Evolutionary conservation across 2,329 filamentous ascomycete genomes (phyloP).

Genomic region (Achaetomium macrosporum): DNA sequence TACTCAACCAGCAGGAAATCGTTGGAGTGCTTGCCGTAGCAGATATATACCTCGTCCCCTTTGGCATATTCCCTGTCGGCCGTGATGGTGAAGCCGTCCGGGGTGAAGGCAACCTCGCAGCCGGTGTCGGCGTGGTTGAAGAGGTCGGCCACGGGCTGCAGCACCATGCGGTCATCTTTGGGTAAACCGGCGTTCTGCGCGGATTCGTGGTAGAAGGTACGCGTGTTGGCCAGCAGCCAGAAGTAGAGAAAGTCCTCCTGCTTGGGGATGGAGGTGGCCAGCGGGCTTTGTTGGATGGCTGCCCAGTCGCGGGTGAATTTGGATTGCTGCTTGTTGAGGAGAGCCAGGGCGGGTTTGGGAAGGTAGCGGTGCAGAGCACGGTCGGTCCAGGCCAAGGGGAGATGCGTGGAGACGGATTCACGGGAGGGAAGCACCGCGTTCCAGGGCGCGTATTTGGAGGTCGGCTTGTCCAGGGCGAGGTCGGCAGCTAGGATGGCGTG

Average conservation of each 20-base stretch:
- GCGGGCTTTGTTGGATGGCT: constrained; percentile 28
- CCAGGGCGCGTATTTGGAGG: constrained; percentile 51
- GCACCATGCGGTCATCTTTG: constrained; percentile 55
- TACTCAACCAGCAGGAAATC: constrained; percentile 69
- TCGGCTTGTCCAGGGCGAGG: constrained; percentile 48
- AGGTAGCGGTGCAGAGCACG: constrained; percentile 40
- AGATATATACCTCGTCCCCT: constrained; percentile 62
- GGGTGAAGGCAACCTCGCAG: constrained; percentile 48
- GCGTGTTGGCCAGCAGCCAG: constrained; percentile 57
- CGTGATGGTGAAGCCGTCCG: constrained; percentile 48
- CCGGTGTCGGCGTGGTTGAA: constrained; percentile 54
- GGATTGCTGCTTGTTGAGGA: constrained; percentile 48
- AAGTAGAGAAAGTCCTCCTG: constrained; percentile 43
- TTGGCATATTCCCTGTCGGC: constrained; percentile 44
- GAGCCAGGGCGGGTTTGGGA: constrained; percentile 36
- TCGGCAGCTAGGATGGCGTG: constrained; percentile 70
- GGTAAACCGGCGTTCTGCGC: constrained; percentile 35
- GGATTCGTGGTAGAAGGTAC: constrained; percentile 54
- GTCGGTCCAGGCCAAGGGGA: constrained; percentile 47
- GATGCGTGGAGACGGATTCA: constrained; percentile 47
- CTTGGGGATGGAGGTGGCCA: constrained; percentile 23
- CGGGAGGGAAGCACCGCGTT: constrained; percentile 59
- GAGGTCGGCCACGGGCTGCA: constrained; percentile 68
- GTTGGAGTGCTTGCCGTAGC: constrained; percentile 65
- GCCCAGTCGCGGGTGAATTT: constrained; percentile 39